phyloP scores from a whole-genome alignment of 805 yeast species.

The Hanseniaspora guilliermondii region DNA sequence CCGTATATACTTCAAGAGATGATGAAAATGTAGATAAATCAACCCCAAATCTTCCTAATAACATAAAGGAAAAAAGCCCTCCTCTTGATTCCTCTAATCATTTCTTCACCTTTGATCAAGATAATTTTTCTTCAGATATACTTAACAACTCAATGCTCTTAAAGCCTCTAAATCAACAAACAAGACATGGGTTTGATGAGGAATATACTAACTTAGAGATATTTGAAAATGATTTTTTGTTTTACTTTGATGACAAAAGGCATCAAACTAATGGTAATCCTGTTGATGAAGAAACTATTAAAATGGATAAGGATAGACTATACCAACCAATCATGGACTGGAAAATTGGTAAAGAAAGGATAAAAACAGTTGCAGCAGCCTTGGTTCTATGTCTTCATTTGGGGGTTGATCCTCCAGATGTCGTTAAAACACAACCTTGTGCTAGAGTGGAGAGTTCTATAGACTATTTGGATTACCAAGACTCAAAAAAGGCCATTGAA shows the following conservation, averaged over 20 bases:
- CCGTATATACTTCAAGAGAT: background rate
- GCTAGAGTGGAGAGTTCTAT: constrained; percentile 89
- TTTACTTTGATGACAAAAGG: constrained; percentile 82
- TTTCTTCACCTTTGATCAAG: background rate
- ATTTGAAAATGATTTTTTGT: constrained; percentile 56
- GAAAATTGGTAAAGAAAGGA: constrained; percentile 82
- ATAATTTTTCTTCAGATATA: background rate
- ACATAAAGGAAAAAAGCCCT: background rate
- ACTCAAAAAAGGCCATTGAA: constrained; percentile 82
- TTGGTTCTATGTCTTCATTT: constrained; percentile 77
- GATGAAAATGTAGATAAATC: background rate
- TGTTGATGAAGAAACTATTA: constrained; percentile 41
- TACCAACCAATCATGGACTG: constrained; percentile 74
- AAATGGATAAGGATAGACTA: constrained; percentile 32
- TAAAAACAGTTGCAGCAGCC: constrained; percentile 87
- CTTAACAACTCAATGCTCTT: constrained; percentile 23
- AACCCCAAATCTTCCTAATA: background rate
- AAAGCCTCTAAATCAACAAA: constrained; percentile 41
- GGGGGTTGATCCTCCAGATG: constrained; percentile 96
- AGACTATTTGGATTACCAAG: constrained; percentile 70
- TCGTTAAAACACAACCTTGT: constrained; percentile 82
- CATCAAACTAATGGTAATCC: constrained; percentile 87
- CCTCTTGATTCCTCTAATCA: background rate
- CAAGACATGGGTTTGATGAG: constrained; percentile 59
- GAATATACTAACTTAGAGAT: constrained; percentile 39